These are phyloP conservation scores for Clitoria ternatea DNA, from an alignment of 306 rosid genomes.

Conservation along the genomic window DNA sequence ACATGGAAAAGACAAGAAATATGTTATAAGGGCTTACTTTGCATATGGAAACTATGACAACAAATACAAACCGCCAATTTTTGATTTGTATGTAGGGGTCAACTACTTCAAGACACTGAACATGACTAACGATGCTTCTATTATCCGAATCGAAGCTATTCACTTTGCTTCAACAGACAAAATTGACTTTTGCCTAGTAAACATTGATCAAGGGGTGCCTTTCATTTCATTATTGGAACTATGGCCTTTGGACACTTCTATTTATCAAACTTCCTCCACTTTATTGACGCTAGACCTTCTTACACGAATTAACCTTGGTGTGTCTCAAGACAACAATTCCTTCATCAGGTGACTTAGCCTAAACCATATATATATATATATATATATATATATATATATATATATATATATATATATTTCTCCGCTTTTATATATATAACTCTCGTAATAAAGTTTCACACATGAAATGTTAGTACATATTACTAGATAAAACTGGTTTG, in stretches of 20 bases:
- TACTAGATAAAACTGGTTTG: too few species aligned
- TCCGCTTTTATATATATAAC: too few species aligned
- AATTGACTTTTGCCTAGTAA: slow-evolving; percentile 35
- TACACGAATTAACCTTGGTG: neutral
- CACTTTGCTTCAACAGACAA: slow-evolving; percentile 20
- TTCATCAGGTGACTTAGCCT: neutral
- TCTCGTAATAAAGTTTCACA: too few species aligned
- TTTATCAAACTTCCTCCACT: neutral
- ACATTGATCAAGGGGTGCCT: slow-evolving; percentile 35
- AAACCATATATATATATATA: too few species aligned
- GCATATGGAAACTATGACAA: slow-evolving; percentile 42
- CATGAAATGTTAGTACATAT: too few species aligned
- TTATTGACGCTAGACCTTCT: neutral
- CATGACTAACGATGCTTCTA: neutral
- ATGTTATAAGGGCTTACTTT: slow-evolving; percentile 34
- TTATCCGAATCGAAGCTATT: slow-evolving; percentile 10
- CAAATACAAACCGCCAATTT: neutral
- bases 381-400: too few species aligned
- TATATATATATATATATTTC: too few species aligned
- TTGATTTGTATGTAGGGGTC: slow-evolving; percentile 38
- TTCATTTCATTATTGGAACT: slow-evolving; percentile 41
- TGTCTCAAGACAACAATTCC: neutral
- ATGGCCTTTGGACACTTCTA: slow-evolving; percentile 11
- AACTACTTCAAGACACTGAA: neutral
- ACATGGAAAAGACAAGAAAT: slow-evolving; percentile 25